Percentiles rank a stretch among this genome's conserved stretches.
phyloP scores from a whole-genome alignment of 2,329 filamentous ascomycete species.

The Talaromyces sp. region DNA sequence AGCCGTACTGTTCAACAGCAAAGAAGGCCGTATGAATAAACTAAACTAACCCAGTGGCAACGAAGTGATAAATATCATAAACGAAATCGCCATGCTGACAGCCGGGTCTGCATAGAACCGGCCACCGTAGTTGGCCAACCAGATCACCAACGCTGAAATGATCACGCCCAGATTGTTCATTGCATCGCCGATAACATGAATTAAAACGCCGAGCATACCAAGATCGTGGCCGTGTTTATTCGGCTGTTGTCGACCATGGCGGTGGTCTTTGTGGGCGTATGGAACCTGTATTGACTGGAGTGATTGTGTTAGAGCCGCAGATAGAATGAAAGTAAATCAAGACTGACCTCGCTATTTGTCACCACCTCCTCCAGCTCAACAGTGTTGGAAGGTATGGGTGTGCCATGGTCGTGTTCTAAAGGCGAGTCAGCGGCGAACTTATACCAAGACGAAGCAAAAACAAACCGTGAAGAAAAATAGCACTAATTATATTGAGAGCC shows the following conservation, averaged over 20 bases:
- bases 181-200: conserved; percentile 67
- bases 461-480: conserved; percentile 59
- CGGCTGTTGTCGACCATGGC: conserved; percentile 2
- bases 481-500: conserved; percentile 60
- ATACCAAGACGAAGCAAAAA: not conserved
- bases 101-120: conserved; percentile 69
- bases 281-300: not conserved
- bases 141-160: conserved; percentile 62
- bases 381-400: not conserved
- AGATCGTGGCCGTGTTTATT: conserved; percentile 43
- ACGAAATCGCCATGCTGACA: conserved; percentile 60
- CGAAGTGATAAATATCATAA: conserved; percentile 65
- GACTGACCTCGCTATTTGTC: not conserved
- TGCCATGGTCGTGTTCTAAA: conserved; percentile 6
- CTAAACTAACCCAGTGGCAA: conserved; percentile 46
- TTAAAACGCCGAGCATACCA: conserved; percentile 64
- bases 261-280: conserved; percentile 1
- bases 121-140: conserved; percentile 52
- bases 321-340: not conserved
- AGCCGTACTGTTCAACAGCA: not conserved
- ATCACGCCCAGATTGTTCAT: conserved; percentile 74
- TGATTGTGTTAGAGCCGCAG: not conserved
- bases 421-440: not conserved
- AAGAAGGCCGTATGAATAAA: not conserved
- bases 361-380: not conserved